Percentiles rank a stretch among this genome's conserved stretches.
Conservation (phyloP, 2,329 filamentous ascomycete genomes). For the Acrocalymma vagum region DNA sequence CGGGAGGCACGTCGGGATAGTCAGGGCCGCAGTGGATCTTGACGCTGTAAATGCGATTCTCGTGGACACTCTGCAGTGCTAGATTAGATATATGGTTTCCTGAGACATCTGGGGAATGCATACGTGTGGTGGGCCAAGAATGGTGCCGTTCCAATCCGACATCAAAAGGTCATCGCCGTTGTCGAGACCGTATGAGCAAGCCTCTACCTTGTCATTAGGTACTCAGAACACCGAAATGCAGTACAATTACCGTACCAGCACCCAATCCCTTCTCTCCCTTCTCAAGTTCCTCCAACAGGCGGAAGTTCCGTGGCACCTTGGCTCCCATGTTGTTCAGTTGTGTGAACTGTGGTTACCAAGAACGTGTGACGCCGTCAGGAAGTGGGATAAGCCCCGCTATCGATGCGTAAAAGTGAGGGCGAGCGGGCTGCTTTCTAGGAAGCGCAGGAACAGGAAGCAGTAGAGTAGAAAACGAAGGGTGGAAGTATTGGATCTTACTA, state of each 20-base stretch:
- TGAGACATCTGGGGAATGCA: constrained; percentile 46
- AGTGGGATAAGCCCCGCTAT: constrained; percentile 45
- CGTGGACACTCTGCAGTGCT: constrained; percentile 78
- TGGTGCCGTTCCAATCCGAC: constrained; percentile 99
- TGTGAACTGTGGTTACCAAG: constrained; percentile 11
- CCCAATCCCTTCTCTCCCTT: constrained; percentile 98
- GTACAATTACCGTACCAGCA: constrained; percentile 67
- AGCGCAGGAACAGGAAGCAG: too few species aligned
- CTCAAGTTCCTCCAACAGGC: constrained; percentile 95
- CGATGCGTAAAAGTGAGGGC: too few species aligned
- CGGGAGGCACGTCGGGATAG: constrained; percentile 89
- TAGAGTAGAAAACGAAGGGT: not conserved
- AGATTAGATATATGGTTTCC: constrained; percentile 7
- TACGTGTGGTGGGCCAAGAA: constrained; percentile 95
- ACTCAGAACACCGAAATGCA: not conserved
- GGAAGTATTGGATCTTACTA: not conserved
- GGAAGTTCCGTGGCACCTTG: constrained; percentile 94
- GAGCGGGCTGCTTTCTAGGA: too few species aligned
- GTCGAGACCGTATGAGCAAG: constrained; percentile 94
- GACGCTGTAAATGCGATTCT: constrained; percentile 98
- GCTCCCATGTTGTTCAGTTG: constrained; percentile 62
- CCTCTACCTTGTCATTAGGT: constrained; percentile 66
- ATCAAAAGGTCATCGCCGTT: constrained; percentile 95
- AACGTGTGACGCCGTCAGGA: constrained; percentile 25
- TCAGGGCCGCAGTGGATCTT: constrained; percentile 92